These are phyloP conservation scores for Hypericum androsaemum DNA, from an alignment of 345 rosid species.

Conservation along the genomic window DNA sequence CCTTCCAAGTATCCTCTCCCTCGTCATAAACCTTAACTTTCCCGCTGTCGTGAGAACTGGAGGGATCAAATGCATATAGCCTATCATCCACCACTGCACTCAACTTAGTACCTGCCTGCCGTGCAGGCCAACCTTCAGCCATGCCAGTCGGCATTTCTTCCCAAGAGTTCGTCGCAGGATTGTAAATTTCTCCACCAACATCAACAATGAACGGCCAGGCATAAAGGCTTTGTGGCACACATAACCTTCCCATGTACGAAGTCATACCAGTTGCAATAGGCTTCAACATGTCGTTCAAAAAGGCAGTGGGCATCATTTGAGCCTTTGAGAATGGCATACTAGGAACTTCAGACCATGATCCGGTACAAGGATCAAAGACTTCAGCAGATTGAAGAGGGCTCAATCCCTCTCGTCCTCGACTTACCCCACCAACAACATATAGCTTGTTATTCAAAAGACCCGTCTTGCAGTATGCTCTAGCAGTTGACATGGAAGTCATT, in stretches of 20 bases:
- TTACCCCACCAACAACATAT: constrained; percentile 87
- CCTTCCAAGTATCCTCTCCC: constrained; percentile 75
- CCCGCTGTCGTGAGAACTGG: constrained; percentile 51
- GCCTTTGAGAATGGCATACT: constrained; percentile 87
- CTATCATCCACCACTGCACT: constrained; percentile 68
- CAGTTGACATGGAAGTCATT: constrained; percentile 55
- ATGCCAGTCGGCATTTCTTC: constrained; percentile 83
- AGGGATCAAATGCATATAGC: constrained; percentile 70
- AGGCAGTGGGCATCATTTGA: constrained; percentile 66
- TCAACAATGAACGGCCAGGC: constrained; percentile 96
- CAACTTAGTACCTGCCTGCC: constrained; percentile 73
- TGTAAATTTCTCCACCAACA: constrained; percentile 83
- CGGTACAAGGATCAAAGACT: constrained; percentile 56
- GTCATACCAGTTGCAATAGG: constrained; percentile 94
- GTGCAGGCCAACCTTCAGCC: constrained; percentile 96
- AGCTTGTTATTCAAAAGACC: constrained; percentile 64
- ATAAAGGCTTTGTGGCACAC: constrained; percentile 79
- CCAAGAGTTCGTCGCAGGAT: constrained; percentile 67
- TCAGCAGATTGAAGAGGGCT: constrained; percentile 84
- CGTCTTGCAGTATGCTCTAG: constrained; percentile 77
- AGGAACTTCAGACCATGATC: constrained; percentile 61
- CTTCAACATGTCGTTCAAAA: constrained; percentile 66
- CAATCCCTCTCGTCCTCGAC: constrained; percentile 48
- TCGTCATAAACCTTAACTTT: constrained; percentile 75
- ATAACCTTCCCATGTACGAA: constrained; percentile 71